Evolutionary conservation across 306 rosid species (phyloP), one percentile per base, ranked within the genome.

Genomic region (Clitoria ternatea): DNA sequence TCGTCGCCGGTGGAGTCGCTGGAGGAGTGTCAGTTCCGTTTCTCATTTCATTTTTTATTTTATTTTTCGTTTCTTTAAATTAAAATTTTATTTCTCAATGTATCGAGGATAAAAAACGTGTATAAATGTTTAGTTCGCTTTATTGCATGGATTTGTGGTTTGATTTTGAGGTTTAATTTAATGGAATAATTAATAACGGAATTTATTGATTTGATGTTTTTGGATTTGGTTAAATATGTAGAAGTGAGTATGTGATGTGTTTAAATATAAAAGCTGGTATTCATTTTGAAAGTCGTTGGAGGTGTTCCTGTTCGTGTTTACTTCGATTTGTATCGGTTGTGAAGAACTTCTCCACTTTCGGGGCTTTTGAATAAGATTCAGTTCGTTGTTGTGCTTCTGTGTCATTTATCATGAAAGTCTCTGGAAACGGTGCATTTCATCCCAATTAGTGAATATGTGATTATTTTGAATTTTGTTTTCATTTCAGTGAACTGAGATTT

Each of bases 1-100:
- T 95, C 22, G 79, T 89, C 7, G 99, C 99, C 3, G 97, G 99
- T 67, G 99, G 99, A 14, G 96, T 95, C 77, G 99, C 99, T 0
- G 99, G 99, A 47, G 99, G 97, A 82, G 91, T 95, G 99, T 95
- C 80, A 95, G 99, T 87, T 68, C 66, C 76, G 71, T 66, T 74
- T 83, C 77, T 79, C 62, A 6, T 6, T 69, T 60, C 61, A 6
- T 6, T 69, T 60, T 53, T 29, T 43, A 9, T 67, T 37, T 57
- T 6, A 66, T 69, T 19, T 45, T 5, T 9, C 2, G 5, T 29
- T 29, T 29, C 0, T 17, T 49, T n/a, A 27, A 12, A 18, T 19
- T 57, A 7, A 7, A 9, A 2, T 37, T 44, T 73, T 40, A 11
- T 4, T 44, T 47, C 1, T 15, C 27, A 32, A 45, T 20, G 1